Percentiles rank a stretch among this genome's conserved stretches.
These are phyloP conservation scores for Coleophoma cylindrospora DNA, from an alignment of 2,329 filamentous ascomycete species.

Conservation along the genomic window DNA sequence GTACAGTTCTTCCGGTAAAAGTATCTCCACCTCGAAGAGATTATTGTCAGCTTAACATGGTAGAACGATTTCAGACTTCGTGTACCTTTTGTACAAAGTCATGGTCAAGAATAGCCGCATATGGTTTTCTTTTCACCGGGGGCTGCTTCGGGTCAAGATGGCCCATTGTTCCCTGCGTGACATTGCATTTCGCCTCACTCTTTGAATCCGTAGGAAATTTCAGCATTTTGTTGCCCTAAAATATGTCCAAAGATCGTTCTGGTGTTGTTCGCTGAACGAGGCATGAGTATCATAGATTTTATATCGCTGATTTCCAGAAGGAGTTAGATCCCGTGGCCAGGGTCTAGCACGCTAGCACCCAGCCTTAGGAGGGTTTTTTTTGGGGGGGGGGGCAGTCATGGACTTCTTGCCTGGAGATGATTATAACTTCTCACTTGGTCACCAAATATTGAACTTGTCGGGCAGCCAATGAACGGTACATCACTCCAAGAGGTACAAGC, in stretches of 20 bases:
- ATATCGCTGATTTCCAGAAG: not conserved
- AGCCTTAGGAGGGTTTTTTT: too few species aligned
- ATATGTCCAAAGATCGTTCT: not conserved
- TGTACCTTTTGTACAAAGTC: constrained; percentile 64
- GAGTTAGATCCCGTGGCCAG: not conserved
- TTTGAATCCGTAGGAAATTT: constrained; percentile 31
- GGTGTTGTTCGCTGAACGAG: not conserved
- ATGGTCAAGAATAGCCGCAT: constrained; percentile 60
- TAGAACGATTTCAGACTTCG: not conserved
- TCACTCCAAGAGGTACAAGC: not conserved
- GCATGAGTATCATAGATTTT: not conserved
- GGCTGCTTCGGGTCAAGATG: constrained; percentile 68
- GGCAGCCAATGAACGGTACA: too few species aligned
- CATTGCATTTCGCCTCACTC: constrained; percentile 61
- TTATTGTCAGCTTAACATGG: not conserved
- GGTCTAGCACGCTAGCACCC: too few species aligned
- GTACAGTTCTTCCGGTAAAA: constrained; percentile 64
- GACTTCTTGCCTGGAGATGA: too few species aligned
- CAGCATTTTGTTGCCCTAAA: constrained; percentile 31
- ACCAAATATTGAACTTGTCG: too few species aligned
- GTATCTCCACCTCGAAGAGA: constrained; percentile 53
- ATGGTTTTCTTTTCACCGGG: constrained; percentile 71
- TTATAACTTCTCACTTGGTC: too few species aligned
- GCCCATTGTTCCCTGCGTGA: constrained; percentile 62
- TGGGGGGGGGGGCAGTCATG: too few species aligned